Percentiles rank a stretch among this genome's conserved stretches.
Conservation (phyloP, 2,329 filamentous ascomycete species). For the Colletotrichum lindemuthianum region DNA sequence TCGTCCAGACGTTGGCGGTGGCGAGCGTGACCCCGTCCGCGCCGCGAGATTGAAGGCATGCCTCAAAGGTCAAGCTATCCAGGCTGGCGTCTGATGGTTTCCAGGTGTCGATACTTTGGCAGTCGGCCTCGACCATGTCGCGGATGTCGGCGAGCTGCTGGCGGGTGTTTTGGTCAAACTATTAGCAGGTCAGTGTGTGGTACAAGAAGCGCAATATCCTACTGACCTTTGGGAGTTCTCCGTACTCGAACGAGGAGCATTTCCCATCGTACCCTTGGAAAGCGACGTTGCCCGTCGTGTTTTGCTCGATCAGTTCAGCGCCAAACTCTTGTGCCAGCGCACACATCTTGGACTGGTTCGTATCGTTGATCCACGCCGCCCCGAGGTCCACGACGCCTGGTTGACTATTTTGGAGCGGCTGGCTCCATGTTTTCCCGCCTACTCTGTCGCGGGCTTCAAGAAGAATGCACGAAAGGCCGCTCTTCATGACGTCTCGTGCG, state of each 20-base stretch:
- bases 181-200: background rate
- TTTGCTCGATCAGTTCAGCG: conserved; percentile 58
- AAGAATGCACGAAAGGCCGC: conserved; percentile 52
- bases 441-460: conserved; percentile 61
- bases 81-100: conserved; percentile 37
- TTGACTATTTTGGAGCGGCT: conserved; percentile 39
- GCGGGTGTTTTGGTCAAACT: conserved; percentile 26
- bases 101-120: conserved; percentile 40
- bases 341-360: conserved; percentile 58
- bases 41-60: conserved; percentile 40
- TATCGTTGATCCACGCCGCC: conserved; percentile 70
- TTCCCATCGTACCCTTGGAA: conserved; percentile 51
- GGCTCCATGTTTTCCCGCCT: conserved; percentile 62
- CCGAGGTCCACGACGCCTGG: conserved; percentile 60
- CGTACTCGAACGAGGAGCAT: conserved; percentile 36
- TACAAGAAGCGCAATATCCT: background rate
- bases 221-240: conserved; percentile 36
- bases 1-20: conserved; percentile 55
- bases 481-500: conserved; percentile 45
- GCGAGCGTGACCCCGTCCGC: conserved; percentile 43
- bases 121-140: conserved; percentile 43
- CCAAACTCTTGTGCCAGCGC: conserved; percentile 52
- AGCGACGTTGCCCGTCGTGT: conserved; percentile 54
- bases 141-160: conserved; percentile 34
- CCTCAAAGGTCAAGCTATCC: conserved; percentile 44